Evolutionary conservation across 2,329 filamentous ascomycete genomes (phyloP), one percentile per base, ranked within the genome.

Genomic region (Apiospora rasikravindrae): DNA sequence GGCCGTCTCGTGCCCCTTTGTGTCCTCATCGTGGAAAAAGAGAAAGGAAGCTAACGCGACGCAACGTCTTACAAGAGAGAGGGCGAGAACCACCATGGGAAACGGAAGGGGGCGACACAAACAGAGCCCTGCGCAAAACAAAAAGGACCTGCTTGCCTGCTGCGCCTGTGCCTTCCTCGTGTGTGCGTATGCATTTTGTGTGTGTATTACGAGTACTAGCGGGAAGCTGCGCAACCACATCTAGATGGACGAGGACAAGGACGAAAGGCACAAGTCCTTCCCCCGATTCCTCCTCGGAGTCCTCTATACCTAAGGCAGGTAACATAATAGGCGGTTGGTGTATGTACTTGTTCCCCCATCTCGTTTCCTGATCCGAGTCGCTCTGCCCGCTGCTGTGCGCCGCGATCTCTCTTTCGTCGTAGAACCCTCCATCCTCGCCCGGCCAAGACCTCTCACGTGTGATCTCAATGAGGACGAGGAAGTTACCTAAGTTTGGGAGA

Each of bases 311-410:
- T 49, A n/a, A 45, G 45, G 26, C 19, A 6, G 19, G 26, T 57
- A 33, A 10, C n/a, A 26, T 33, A 37, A 37, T 37, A 37, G 33
- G 33, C 8, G 33, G 33, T 7, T 6, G 33, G 33, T 33, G 4
- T n/a, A n/a, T 7, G 19, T 49, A 49, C 19, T 19, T 57, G 47
- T 16, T 19, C 53, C 14, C 10, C 33, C 19, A 14, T 64, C 33
- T 64, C 19, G 57, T 64, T 64, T n/a, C n/a, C 29, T 64, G 57
- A 64, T 64, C 57, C 57, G 57, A 64, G 57, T 64, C 57, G 57
- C 29, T 13, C 57, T 64, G 57, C 19, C 57, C 33, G 29, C 53
- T 64, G 57, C 57, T n/a, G 57, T 64, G 57, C 57, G 33, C 33
- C 22, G 57, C 33, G 33, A 40, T 64, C 57, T 64, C 57, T 61